A percentile compares a stretch with the other conserved stretches of the same genome.
Evolutionary conservation across 2,329 filamentous ascomycete genomes (phyloP).

Genomic region (Trematosphaeria pertusa): DNA sequence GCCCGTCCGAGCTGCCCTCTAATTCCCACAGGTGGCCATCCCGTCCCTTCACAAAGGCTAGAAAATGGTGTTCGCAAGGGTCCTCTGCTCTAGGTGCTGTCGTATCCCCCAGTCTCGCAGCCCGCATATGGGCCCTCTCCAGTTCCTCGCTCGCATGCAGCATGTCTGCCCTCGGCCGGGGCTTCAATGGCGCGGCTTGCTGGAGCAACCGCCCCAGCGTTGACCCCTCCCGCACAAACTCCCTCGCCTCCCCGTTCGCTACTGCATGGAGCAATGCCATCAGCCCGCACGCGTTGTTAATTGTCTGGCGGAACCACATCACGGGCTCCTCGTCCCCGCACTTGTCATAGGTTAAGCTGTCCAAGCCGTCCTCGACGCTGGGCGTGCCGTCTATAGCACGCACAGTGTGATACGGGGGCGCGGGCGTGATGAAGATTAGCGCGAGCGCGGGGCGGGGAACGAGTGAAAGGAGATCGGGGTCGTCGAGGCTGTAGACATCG

Average conservation of each 20-base stretch:
- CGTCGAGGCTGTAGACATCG: conserved; percentile 58
- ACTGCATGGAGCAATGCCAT: conserved; percentile 61
- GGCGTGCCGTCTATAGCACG: conserved; percentile 49
- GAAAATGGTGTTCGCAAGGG: background rate
- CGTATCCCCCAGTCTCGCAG: conserved; percentile 51
- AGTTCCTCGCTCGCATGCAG: conserved; percentile 76
- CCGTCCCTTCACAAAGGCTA: background rate
- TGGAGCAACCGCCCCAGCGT: conserved; percentile 50
- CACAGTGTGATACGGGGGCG: conserved; percentile 17
- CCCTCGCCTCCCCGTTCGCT: conserved; percentile 53
- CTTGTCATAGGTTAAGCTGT: conserved; percentile 50
- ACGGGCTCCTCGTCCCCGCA: conserved; percentile 57
- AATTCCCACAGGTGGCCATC: background rate
- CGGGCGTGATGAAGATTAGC: conserved; percentile 57
- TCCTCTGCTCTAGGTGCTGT: background rate
- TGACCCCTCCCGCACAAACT: conserved; percentile 50
- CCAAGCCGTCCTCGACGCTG: conserved; percentile 41
- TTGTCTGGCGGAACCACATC: conserved; percentile 64
- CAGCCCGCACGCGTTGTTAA: conserved; percentile 61
- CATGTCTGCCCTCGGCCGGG: conserved; percentile 69
- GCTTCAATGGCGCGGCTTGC: conserved; percentile 70
- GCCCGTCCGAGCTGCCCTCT: background rate
- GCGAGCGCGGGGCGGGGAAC: conserved; percentile 59
- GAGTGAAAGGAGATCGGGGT: conserved; percentile 52
- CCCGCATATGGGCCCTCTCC: conserved; percentile 76